A percentile compares a stretch with the other conserved stretches of the same genome.
Conservation (phyloP, 495 filamentous ascomycete genomes). For the Neurospora intermedia region DNA sequence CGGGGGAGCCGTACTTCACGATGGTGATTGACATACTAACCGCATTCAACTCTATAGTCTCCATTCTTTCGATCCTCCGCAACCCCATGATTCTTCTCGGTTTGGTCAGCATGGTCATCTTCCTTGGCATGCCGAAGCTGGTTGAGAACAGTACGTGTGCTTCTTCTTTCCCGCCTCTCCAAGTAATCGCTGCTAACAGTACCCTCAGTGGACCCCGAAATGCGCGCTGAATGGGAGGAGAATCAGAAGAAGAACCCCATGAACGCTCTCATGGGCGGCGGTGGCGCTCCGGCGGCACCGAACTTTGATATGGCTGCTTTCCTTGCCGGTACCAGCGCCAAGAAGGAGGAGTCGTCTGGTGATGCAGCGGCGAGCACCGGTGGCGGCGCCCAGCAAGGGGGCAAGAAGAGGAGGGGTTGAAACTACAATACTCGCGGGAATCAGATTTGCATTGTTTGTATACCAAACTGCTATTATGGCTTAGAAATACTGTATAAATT, state of each 20-base stretch:
- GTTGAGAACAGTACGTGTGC: constrained; percentile 80
- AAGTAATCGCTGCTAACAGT: not conserved
- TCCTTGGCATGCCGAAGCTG: constrained; percentile 85
- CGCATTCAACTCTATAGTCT: constrained; percentile 22
- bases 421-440: not conserved
- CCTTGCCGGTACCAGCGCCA: constrained; percentile 48
- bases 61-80: constrained; percentile 60
- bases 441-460: not conserved
- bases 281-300: constrained; percentile 22
- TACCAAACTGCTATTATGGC: accelerated
- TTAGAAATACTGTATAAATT: not conserved
- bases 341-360: constrained; percentile 13
- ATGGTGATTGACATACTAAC: not conserved
- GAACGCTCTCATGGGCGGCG: constrained; percentile 35
- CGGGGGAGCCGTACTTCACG: not conserved
- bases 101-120: constrained; percentile 64
- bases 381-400: not conserved
- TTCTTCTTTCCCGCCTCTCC: no score
- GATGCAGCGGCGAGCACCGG: constrained; percentile 6
- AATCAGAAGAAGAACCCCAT: constrained; percentile 68
- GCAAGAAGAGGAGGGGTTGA: not conserved
- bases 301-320: constrained; percentile 79
- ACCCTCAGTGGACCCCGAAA: constrained; percentile 87
- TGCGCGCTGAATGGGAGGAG: constrained; percentile 82
- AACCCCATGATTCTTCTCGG: constrained; percentile 94